Evolutionary conservation across 2,329 filamentous ascomycete species (phyloP).

Genomic region (Diaporthe longicolla): DNA sequence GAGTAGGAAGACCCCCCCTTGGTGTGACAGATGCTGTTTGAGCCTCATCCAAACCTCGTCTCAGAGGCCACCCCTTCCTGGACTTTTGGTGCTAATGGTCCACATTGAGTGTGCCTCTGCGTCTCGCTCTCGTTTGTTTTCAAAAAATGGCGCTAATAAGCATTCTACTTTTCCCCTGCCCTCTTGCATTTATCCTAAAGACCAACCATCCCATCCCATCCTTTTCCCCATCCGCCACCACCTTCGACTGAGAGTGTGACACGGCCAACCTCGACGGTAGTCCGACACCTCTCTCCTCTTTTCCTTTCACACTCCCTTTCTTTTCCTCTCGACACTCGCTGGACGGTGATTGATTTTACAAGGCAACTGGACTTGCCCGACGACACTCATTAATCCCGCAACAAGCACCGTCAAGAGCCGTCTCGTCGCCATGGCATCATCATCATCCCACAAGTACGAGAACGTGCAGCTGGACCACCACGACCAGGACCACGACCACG

Average conservation of each 20-base stretch:
- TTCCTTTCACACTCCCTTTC: background rate
- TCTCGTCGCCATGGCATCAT: constrained; percentile 31
- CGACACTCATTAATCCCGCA: constrained; percentile 1
- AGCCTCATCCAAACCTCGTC: constrained; percentile 41
- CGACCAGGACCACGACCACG: constrained; percentile 52
- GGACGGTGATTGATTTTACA: constrained; percentile 22
- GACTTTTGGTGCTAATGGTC: background rate
- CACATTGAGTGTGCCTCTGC: background rate
- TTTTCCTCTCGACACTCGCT: constrained; percentile 14
- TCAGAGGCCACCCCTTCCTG: constrained; percentile 26
- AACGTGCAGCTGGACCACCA: constrained; percentile 51
- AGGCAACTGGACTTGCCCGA: constrained; percentile 37
- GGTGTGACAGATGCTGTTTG: constrained; percentile 39
- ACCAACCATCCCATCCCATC: background rate
- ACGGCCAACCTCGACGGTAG: constrained; percentile 17
- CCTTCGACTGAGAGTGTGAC: background rate
- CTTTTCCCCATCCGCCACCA: background rate
- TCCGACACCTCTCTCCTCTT: background rate
- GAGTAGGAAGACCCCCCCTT: background rate
- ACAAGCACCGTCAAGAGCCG: background rate
- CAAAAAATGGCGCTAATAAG: constrained; percentile 18
- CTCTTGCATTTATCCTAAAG: background rate
- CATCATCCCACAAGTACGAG: constrained; percentile 48
- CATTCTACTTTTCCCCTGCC: background rate
- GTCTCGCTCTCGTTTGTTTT: constrained; percentile 22